Base-by-base conservation (phyloP, 1,284 basidiomycete genomes). In the Anthracocystis panici-leucophaei region DNA sequence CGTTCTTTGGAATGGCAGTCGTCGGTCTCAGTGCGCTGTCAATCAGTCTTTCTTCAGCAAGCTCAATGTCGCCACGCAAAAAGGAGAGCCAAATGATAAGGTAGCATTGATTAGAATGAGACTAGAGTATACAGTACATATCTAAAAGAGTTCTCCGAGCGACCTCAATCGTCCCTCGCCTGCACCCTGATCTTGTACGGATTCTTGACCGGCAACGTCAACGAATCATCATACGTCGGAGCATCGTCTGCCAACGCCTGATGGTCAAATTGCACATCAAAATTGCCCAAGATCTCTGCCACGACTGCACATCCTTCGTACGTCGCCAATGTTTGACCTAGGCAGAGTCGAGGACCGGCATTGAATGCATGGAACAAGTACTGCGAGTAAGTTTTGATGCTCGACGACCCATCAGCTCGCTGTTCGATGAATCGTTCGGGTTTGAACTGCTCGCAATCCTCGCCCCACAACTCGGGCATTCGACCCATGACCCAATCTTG, bases 351-450 rank as follows among this genome's bases (percentile, higher is more conserved):
- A 79, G 87, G 41, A 31, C 79, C 20, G 42, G 77, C 44, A 67
- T 85, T 44, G 74, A 86, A 45, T 40, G 78, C n/a, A 86, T 87
- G 41, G 83, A 83, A 25, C 65, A 86, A 6, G 82, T 87, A 64
- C 75, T 87, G 59, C 79, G 87, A 27, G 86, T 85, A 46, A 83
- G 87, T 72, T 82, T 85, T 41, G 87, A 87, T 82, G 79, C 76
- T 81, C 84, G 82, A 69, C 86, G 48, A 76, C 79, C 58, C 65
- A 74, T 84, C 68, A 21, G 79, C 38, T 42, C 71, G 45, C 74
- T 82, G 23, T 71, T 85, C 53, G 69, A 84, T 27, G 75, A 83
- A 77, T 45, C 79, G 59, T 78, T 83, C 74, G 55, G 84, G 60
- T 61, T 86, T 64, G 79, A 82, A 69, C 75, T 83, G 55, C 58